These are phyloP conservation scores for Citrullus amarus DNA, from an alignment of 306 rosid species.

Conservation along the genomic window DNA sequence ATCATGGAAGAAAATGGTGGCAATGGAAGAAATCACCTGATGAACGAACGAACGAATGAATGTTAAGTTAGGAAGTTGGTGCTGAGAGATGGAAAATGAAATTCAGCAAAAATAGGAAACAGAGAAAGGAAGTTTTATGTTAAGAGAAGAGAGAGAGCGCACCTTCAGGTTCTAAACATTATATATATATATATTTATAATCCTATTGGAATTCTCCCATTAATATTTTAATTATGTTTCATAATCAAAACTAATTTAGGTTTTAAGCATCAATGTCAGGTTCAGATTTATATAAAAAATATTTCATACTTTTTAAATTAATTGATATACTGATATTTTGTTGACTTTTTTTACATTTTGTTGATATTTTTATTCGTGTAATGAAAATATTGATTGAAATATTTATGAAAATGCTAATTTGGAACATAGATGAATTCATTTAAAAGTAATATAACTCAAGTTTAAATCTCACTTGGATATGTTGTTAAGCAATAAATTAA, in stretches of 20 bases:
- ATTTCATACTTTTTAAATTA: not conserved
- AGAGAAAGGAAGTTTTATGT: not conserved
- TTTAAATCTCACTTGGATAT: too few species aligned
- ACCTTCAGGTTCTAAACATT: not conserved
- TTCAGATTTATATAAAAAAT: not conserved
- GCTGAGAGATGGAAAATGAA: not conserved
- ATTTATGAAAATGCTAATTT: too few species aligned
- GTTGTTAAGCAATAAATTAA: too few species aligned
- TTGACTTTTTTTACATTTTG: not conserved
- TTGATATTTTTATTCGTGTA: too few species aligned
- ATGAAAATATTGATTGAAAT: too few species aligned
- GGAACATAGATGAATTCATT: too few species aligned
- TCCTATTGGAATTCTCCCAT: not conserved
- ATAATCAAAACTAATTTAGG: not conserved
- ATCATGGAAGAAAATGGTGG: not conserved
- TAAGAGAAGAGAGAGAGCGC: not conserved
- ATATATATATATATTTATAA: not conserved
- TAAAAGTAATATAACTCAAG: too few species aligned
- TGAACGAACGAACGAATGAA: not conserved
- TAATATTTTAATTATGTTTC: not conserved
- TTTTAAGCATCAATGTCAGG: not conserved
- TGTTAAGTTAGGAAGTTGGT: not conserved
- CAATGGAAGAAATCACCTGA: not conserved
- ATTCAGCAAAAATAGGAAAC: not conserved
- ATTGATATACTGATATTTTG: not conserved